These are phyloP conservation scores for Blumeriella jaapii DNA, from an alignment of 2,329 filamentous ascomycete species.

Conservation along the genomic window DNA sequence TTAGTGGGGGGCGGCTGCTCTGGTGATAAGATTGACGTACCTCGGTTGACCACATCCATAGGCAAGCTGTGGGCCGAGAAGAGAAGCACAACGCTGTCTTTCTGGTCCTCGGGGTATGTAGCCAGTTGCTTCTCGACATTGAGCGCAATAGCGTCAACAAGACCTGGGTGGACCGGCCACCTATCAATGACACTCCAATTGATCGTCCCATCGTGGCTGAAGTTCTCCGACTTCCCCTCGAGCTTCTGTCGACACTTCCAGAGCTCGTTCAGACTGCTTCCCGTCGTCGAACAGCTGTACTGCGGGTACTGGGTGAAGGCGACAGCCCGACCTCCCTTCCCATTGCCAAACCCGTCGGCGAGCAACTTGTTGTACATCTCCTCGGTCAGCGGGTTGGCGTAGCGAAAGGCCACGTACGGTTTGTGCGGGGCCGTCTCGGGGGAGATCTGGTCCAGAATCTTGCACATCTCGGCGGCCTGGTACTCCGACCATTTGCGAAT, in stretches of 20 bases:
- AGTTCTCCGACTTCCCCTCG: slow-evolving; percentile 55
- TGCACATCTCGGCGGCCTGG: slow-evolving; percentile 92
- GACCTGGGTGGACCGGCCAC: slow-evolving; percentile 84
- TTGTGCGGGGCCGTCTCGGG: slow-evolving; percentile 94
- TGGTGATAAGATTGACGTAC: slow-evolving; percentile 33
- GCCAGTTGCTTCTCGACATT: slow-evolving; percentile 81
- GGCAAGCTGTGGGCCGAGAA: slow-evolving; percentile 95
- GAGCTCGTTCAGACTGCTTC: slow-evolving; percentile 88
- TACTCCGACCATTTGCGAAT: slow-evolving; percentile 98
- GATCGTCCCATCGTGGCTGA: slow-evolving; percentile 55
- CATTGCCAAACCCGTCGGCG: slow-evolving; percentile 80
- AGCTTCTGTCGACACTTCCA: slow-evolving; percentile 93
- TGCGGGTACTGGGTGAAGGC: slow-evolving; percentile 98
- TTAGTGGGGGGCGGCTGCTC: background rate
- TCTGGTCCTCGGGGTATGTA: slow-evolving; percentile 71
- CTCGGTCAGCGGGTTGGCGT: slow-evolving; percentile 86
- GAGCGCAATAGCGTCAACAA: slow-evolving; percentile 83
- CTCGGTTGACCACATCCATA: slow-evolving; percentile 94
- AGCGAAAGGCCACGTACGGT: slow-evolving; percentile 94
- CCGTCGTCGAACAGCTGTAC: slow-evolving; percentile 95
- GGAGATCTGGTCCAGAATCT: slow-evolving; percentile 80
- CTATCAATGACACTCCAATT: slow-evolving; percentile 96
- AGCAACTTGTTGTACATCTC: slow-evolving; percentile 79
- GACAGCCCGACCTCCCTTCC: slow-evolving; percentile 83
- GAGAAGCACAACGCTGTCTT: slow-evolving; percentile 72